Evolutionary conservation across 306 rosid species (phyloP).

Genomic region (Gynostemma pentaphyllum): DNA sequence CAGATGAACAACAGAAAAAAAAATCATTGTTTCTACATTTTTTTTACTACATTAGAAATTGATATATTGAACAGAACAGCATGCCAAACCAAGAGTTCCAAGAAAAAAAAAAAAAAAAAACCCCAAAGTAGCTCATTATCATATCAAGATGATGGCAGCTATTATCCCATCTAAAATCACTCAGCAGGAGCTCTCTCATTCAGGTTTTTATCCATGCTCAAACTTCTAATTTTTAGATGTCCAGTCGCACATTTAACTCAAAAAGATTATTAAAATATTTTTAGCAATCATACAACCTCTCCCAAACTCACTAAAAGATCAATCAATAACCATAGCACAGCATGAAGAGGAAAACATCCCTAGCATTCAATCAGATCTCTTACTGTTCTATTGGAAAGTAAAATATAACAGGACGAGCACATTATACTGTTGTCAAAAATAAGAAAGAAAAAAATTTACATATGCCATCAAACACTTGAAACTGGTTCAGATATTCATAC

Average conservation of each 20-base stretch:
- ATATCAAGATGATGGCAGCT: neutral
- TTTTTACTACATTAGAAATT: neutral
- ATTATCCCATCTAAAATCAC: neutral
- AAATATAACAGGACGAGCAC: neutral
- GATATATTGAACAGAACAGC: neutral
- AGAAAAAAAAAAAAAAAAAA: neutral
- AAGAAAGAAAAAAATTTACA: neutral
- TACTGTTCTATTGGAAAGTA: neutral
- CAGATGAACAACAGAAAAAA: neutral
- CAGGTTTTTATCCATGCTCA: neutral
- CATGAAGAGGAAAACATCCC: neutral
- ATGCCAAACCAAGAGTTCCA: neutral
- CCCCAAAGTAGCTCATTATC: neutral
- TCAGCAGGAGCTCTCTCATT: neutral
- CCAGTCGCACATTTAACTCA: no score
- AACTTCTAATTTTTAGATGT: neutral
- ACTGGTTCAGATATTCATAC: slow-evolving; percentile 25
- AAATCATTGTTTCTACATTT: neutral
- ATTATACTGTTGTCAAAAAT: neutral
- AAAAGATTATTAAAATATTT: no score
- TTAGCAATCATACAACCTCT: neutral
- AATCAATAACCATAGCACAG: neutral
- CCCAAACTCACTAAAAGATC: neutral
- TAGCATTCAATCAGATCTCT: neutral
- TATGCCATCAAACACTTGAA: neutral